A percentile compares a stretch with the other conserved stretches of the same genome.
phyloP scores from a whole-genome alignment of 257 asterid species.

The Solanum chaucha region DNA sequence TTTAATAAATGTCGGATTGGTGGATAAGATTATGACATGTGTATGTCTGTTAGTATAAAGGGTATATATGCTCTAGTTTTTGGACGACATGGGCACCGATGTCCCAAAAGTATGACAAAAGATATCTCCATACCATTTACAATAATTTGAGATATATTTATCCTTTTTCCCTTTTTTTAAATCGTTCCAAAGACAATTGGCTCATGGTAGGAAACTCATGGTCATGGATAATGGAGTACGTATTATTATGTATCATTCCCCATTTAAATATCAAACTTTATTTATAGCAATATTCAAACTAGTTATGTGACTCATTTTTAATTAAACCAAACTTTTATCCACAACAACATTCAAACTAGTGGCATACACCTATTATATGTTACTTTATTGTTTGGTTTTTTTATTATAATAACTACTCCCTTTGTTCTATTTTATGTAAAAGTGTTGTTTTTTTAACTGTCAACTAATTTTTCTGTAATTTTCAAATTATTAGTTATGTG shows the following conservation, averaged over 20 bases:
- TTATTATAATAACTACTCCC: not conserved
- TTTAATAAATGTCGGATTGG: not conserved
- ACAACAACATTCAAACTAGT: not conserved
- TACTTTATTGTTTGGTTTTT: not conserved
- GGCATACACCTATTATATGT: not conserved
- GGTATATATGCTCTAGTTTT: too few species aligned
- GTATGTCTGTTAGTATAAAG: not conserved
- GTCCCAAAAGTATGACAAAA: fast-evolving
- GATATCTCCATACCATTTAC: too few species aligned
- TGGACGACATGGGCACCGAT: fast-evolving
- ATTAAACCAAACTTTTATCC: not conserved
- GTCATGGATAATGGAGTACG: not conserved
- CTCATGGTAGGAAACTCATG: not conserved
- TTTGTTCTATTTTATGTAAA: not conserved
- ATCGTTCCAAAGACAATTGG: not conserved
- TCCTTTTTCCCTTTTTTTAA: not conserved
- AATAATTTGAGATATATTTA: fast-evolving
- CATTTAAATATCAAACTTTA: not conserved
- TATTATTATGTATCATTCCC: not conserved
- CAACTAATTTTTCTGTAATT: not conserved
- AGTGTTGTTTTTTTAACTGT: not conserved
- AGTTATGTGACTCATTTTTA: not conserved
- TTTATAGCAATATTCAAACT: not conserved
- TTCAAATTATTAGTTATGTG: not conserved
- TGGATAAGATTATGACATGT: not conserved